Conservation (phyloP, 495 filamentous ascomycete genomes). For the Tuber umbilicatum region DNA sequence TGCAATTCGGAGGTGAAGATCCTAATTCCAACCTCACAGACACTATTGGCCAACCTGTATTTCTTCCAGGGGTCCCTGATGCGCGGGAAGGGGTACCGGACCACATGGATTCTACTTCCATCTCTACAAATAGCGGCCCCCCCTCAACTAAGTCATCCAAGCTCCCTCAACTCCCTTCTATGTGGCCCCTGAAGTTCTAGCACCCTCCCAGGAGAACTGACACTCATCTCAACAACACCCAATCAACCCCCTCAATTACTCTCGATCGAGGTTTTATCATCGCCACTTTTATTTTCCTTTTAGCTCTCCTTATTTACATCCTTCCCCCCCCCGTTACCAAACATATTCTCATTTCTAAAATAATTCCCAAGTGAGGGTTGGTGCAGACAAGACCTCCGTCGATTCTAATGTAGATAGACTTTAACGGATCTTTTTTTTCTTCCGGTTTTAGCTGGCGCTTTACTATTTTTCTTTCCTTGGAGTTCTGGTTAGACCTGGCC, state of each 20-base stretch:
- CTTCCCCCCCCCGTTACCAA: not conserved
- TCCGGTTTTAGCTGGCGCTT: too few species aligned
- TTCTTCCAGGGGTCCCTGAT: too few species aligned
- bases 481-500: not conserved
- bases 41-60: too few species aligned
- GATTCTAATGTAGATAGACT: not conserved
- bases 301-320: not conserved
- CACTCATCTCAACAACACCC: not conserved
- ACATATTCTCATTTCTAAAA: not conserved
- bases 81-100: too few species aligned
- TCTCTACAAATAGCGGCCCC: not conserved
- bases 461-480: not conserved
- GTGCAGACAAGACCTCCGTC: not conserved
- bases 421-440: not conserved
- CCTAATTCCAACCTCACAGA: too few species aligned
- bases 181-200: not conserved
- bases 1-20: not conserved
- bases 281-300: not conserved
- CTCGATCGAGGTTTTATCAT: not conserved
- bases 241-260: not conserved
- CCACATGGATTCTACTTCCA: too few species aligned
- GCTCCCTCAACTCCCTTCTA: not conserved
- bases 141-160: not conserved
- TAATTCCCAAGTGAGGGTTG: not conserved
- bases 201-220: not conserved